phyloP scores from a whole-genome alignment of 2,329 filamentous ascomycete genomes.

The Raffaelea albimanens region DNA sequence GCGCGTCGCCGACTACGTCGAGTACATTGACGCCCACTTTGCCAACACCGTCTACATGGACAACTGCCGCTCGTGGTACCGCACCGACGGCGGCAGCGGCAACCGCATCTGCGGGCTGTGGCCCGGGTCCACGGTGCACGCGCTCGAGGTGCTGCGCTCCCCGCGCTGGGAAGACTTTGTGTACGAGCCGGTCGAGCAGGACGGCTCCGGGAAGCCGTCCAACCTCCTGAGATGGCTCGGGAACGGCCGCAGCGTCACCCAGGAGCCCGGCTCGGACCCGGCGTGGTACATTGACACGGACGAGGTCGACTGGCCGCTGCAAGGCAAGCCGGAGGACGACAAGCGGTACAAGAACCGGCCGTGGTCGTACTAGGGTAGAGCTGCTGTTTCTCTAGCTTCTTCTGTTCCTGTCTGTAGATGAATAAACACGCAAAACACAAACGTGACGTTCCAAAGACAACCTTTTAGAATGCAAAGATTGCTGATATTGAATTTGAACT shows the following conservation, averaged over 20 bases:
- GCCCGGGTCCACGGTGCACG: conserved; percentile 35
- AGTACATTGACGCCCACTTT: conserved; percentile 38
- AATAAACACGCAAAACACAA: background rate
- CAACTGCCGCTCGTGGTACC: conserved; percentile 45
- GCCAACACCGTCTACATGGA: conserved; percentile 30
- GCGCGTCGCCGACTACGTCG: conserved; percentile 35
- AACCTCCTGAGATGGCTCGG: conserved; percentile 31
- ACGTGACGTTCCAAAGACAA: no score
- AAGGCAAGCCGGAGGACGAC: conserved; percentile 26
- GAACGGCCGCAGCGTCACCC: conserved; percentile 30
- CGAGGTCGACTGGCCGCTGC: conserved; percentile 25
- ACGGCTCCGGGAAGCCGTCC: background rate
- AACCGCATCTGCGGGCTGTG: conserved; percentile 31
- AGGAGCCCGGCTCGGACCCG: conserved; percentile 23
- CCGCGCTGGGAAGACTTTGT: conserved; percentile 38
- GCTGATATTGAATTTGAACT: conserved; percentile 12
- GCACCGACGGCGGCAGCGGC: conserved; percentile 29
- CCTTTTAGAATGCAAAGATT: background rate
- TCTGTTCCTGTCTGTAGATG: background rate
- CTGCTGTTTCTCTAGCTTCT: no score
- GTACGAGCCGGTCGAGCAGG: conserved; percentile 23
- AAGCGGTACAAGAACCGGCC: conserved; percentile 22
- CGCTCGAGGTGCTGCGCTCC: conserved; percentile 29
- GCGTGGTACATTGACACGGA: conserved; percentile 30
- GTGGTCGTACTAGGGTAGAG: conserved; percentile 20